These are phyloP conservation scores for Penicillium waksmanii DNA, from an alignment of 495 filamentous ascomycete species.

Conservation along the genomic window DNA sequence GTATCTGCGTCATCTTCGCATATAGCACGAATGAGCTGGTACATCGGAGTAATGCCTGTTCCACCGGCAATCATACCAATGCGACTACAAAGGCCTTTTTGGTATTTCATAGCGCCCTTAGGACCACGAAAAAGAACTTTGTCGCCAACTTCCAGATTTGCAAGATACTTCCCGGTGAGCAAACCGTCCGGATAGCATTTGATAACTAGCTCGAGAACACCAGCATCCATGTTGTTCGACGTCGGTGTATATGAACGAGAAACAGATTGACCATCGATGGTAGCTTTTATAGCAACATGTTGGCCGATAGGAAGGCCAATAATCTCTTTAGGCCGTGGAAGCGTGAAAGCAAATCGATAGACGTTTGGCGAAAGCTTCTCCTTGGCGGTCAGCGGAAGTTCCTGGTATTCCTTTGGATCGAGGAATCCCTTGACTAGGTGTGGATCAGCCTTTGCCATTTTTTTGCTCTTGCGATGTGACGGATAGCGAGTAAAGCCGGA, in stretches of 20 bases:
- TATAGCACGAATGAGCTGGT: conserved; percentile 52
- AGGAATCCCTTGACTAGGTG: conserved; percentile 42
- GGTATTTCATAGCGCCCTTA: conserved; percentile 48
- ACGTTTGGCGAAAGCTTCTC: conserved; percentile 46
- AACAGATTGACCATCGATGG: conserved; percentile 39
- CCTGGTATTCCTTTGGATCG: conserved; percentile 46
- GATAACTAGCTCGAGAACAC: conserved; percentile 46
- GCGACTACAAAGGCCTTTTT: conserved; percentile 29
- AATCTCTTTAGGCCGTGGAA: conserved; percentile 40
- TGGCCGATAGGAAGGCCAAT: conserved; percentile 58
- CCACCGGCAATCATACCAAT: conserved; percentile 49
- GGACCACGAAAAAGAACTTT: conserved; percentile 48
- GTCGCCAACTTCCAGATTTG: conserved; percentile 40
- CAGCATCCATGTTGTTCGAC: conserved; percentile 49
- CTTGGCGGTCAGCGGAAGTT: conserved; percentile 49
- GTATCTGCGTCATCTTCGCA: conserved; percentile 48
- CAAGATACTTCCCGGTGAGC: conserved; percentile 45
- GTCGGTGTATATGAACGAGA: conserved; percentile 42
- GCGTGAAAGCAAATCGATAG: conserved; percentile 49
- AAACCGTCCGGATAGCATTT: conserved; percentile 46
- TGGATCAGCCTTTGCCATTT: conserved; percentile 29
- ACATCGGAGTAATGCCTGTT: conserved; percentile 57
- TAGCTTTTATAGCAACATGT: conserved; percentile 44
- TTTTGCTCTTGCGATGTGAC: conserved; percentile 31
- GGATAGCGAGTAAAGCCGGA: conserved; percentile 43